Evolutionary conservation across 129 eudicot species (phyloP), one percentile per base, ranked within the genome.

Genomic region (Escallonia rubra): DNA sequence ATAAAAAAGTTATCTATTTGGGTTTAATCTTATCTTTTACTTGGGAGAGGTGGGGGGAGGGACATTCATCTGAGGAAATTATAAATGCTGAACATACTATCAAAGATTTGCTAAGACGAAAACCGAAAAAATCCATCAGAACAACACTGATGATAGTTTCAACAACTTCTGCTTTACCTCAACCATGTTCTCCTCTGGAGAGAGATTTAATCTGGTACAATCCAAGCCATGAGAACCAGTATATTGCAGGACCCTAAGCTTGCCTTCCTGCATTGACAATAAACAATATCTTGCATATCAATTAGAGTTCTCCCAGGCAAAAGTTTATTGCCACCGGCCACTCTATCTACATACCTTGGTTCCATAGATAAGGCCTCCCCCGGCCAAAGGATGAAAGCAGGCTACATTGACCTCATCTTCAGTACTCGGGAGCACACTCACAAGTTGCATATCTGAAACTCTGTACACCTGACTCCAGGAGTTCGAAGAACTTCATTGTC

Each of bases 391-490:
- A 77, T 86, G 93, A 75, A 86, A 86, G 66, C 86, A 86, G 65
- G 93, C 93, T 8, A 86, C 93, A 66, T 86, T 86, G 66, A 86
- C 93, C 74, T 86, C 93, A 43, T 86, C 93, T 73, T 82, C 93
- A 43, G 89, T 80, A 75, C 88, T 86, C 7, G 93, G 93, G 75
- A 86, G 93, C 60, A 86, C 85, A 59, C 93, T 83, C 71, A 86
- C 89, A 41, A 86, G 84, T 76, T 86, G 84, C 93, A 86, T 76
- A 75, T 83, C 86, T 4, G 89, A 77, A 68, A 86, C 93, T 82
- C 84, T 79, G 63, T 86, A 86, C 34, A 86, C 88, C 93, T 86
- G 69, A 72, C 58, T 41, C 64, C 67, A 42, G 10, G 68, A 38
- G 48, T 50, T 10, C 49, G 63, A 64, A 59, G 38, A 7, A 34